These are phyloP conservation scores for Mycena amicta DNA, from an alignment of 768 basidiomycete species.

Conservation along the genomic window DNA sequence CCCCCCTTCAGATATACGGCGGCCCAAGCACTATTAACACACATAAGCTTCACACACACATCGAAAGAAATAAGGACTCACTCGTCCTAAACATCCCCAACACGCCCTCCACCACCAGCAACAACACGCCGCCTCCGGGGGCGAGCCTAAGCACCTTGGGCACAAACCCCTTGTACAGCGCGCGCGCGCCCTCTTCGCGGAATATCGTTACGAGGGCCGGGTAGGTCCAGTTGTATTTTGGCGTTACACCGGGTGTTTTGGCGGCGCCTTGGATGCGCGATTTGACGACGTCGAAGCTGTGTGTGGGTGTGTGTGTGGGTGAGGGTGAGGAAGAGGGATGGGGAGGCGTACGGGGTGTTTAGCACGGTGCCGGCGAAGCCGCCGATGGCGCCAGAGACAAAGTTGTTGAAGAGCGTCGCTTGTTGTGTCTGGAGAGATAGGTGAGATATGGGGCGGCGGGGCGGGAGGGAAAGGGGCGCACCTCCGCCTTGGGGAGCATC, in stretches of 20 bases:
- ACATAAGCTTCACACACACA: neutral
- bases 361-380: conserved; percentile 87
- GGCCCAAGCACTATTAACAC: conserved; percentile 47
- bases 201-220: conserved; percentile 82
- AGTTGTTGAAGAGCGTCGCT: conserved; percentile 84
- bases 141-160: conserved; percentile 95
- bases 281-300: conserved; percentile 62
- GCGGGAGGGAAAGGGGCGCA: conserved; percentile 41
- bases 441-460: too few relatives aligned
- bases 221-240: conserved; percentile 96
- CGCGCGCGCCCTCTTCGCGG: conserved; percentile 82
- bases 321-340: neutral
- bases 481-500: conserved; percentile 84
- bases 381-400: conserved; percentile 87
- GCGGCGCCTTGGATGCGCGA: conserved; percentile 86
- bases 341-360: conserved; percentile 80
- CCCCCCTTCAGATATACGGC: conserved; percentile 53
- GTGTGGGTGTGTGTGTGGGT: neutral
- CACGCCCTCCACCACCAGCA: conserved; percentile 92
- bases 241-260: conserved; percentile 65
- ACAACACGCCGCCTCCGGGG: conserved; percentile 91
- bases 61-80: conserved; percentile 36
- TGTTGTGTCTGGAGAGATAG: conserved; percentile 71
- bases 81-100: conserved; percentile 75
- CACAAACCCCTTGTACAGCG: conserved; percentile 93